phyloP scores from a whole-genome alignment of 164 flowering plant genomes.

The Paratinospora sagittata region DNA sequence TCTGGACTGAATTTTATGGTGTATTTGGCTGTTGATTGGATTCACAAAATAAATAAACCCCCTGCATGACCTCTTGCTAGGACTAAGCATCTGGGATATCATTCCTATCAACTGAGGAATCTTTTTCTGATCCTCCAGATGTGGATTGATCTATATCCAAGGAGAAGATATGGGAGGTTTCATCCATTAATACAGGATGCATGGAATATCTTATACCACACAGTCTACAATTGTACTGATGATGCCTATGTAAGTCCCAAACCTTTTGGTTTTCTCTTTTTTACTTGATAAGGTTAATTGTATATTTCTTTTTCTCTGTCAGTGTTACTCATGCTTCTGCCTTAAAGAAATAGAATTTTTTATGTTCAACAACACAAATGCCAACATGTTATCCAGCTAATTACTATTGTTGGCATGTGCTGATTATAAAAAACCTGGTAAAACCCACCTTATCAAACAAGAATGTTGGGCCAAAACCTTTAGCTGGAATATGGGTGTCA shows the following conservation, averaged over 20 bases:
- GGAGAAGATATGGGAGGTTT: constrained; percentile 51
- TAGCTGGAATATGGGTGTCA: no score
- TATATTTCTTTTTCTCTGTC: no score
- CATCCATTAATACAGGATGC: constrained; percentile 48
- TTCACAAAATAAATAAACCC: no score
- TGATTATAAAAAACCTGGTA: no score
- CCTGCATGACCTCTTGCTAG: no score
- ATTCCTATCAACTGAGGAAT: not conserved
- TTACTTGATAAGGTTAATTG: not conserved
- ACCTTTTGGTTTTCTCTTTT: constrained; percentile 1
- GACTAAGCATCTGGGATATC: not conserved
- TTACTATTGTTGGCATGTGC: no score
- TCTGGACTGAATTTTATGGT: not conserved
- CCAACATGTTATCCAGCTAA: no score
- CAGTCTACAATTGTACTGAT: constrained; percentile 75
- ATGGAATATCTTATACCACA: constrained; percentile 57
- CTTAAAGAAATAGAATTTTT: no score
- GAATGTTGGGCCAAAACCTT: no score
- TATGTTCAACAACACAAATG: no score
- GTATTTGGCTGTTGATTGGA: not conserved
- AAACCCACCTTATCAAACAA: no score
- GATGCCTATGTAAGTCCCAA: constrained; percentile 53
- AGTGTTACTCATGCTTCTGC: no score
- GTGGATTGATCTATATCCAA: constrained; percentile 51
- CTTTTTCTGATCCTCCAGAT: constrained; percentile 24